Conservation (phyloP, 2,329 filamentous ascomycete genomes). For the Sclerotinia trifoliorum region DNA sequence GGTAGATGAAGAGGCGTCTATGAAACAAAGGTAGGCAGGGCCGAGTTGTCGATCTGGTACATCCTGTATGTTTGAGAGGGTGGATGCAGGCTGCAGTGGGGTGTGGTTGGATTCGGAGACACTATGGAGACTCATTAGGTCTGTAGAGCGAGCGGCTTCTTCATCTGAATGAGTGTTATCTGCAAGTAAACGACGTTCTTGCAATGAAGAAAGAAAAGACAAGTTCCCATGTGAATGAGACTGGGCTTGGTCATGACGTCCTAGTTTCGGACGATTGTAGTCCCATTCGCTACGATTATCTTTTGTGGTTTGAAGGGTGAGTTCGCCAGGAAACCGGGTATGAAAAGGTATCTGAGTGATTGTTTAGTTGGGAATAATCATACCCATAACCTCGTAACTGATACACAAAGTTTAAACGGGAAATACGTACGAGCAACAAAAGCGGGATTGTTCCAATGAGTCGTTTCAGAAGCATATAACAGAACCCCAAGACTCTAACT, state of each 20-base stretch:
- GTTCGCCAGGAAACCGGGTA: not conserved
- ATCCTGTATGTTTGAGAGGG: not conserved
- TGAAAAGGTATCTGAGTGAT: not conserved
- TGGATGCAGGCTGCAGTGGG: not conserved
- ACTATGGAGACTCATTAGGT: not conserved
- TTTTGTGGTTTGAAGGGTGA: not conserved
- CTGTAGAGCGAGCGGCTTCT: not conserved
- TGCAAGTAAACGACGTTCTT: not conserved
- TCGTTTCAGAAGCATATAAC: not conserved
- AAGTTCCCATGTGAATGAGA: not conserved
- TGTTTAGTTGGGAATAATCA: not conserved
- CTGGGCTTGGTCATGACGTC: not conserved
- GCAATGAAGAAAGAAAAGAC: not conserved
- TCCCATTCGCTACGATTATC: not conserved
- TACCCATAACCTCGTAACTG: not conserved
- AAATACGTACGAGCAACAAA: not conserved
- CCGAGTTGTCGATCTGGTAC: not conserved
- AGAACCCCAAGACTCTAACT: not conserved
- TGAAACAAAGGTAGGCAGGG: slow-evolving; percentile 15
- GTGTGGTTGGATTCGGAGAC: not conserved
- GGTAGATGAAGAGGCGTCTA: not conserved
- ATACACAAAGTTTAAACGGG: not conserved
- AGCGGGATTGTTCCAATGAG: not conserved
- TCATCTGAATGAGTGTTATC: not conserved
- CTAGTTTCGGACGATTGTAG: not conserved